Evolutionary conservation across 441 rosid species (phyloP).

Genomic region (Euphorbia corollata): DNA sequence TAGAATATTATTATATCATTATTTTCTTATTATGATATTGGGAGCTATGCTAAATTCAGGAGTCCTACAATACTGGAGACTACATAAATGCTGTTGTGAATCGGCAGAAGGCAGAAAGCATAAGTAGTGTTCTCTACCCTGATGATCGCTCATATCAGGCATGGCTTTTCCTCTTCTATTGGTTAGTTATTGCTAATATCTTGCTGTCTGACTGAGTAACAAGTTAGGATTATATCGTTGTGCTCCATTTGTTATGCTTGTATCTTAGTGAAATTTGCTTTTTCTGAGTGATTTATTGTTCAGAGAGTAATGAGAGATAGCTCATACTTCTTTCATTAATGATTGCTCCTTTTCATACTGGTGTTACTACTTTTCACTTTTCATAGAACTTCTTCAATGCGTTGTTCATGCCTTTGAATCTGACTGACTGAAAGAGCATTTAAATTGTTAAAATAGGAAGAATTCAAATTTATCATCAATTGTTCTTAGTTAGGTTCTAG

Average conservation of each 20-base stretch:
- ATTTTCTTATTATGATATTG: neutral
- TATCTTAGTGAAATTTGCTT: neutral
- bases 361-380: neutral
- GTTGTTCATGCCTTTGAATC: neutral
- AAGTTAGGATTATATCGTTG: conserved; percentile 1
- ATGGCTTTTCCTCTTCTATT: conserved; percentile 22
- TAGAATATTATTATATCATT: neutral
- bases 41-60: conserved; percentile 22
- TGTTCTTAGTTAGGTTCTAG: neutral
- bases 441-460: neutral
- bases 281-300: conserved; percentile 4
- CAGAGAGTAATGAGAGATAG: conserved; percentile 1
- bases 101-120: conserved; percentile 45
- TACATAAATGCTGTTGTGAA: conserved; percentile 47
- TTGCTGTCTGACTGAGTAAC: neutral
- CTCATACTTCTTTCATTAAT: conserved; percentile 13
- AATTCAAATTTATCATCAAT: conserved; percentile 4
- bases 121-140: conserved; percentile 47
- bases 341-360: neutral
- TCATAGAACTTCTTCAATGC: neutral
- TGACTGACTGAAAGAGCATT: neutral
- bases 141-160: conserved; percentile 53
- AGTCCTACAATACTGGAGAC: conserved; percentile 44
- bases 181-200: conserved; percentile 14
- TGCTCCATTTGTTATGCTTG: neutral